Evolutionary conservation across 2,329 filamentous ascomycete genomes (phyloP), one percentile per base, ranked within the genome.

Genomic region (Sporothrix mexicana): DNA sequence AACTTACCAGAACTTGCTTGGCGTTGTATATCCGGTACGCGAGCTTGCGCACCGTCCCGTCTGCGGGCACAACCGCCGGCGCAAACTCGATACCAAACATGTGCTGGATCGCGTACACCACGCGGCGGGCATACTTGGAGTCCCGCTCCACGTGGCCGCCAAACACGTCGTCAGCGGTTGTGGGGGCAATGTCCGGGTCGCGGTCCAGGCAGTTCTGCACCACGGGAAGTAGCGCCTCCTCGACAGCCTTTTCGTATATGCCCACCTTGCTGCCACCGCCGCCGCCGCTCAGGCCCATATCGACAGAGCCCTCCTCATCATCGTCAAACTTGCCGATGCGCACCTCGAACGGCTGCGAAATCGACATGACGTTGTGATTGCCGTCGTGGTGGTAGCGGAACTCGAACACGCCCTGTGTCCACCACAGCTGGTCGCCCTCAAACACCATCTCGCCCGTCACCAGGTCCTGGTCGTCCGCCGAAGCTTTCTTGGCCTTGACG

Each of bases 1-100:
- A 5, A 87, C 92, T 84, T 85, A 97, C 94, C 83, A 98, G 82
- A 76, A 97, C 96, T 82, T 95, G 93, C 85, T 98, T 98, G 49
- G 96, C 96, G 80, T 97, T 97, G 81, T 92, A 96, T 75, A 99
- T 93, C 78, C 96, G 88, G 95, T 95, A 98, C 6, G 95, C 94
- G 75, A 99, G 84, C 79, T 97, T 97, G 79, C 88, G 90, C 74
- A 98, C 93, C 77, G 91, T 97, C 6, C 96, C 94, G 83, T 99
- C 96, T 0, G 95, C 94, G 70, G 93, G 90, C 45, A 99, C 96
- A 0, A 98, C 95, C 61, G 94, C 93, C 0, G 95, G 92, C 1
- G 96, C 93, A 79, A 99, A 95, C 80, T 99, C 96, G 74, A 99
- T 93, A 69, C 95, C 96, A 80, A 99, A 97, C 94, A 98, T 98